Base-by-base conservation (phyloP, 179 eudicot species). In the Carnegiea gigantea region DNA sequence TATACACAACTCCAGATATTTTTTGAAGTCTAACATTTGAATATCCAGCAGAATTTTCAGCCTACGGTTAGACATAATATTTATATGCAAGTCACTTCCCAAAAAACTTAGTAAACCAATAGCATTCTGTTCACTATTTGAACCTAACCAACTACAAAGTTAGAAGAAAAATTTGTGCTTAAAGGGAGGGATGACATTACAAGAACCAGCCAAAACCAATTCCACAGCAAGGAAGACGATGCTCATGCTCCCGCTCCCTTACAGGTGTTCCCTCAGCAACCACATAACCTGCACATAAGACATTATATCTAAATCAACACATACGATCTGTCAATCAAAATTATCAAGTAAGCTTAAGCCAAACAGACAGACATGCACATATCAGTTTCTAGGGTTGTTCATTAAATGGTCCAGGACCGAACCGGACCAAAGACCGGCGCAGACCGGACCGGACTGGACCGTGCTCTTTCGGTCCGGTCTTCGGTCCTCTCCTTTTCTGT, bases 181-280 rank as follows among this genome's bases (percentile, higher is more conserved):
- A 6, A 26, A 62, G 38, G n/a, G 46, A 24, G 76, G 24, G 33
- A 80, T 44, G 68, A 67, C 85, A 93, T 90, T 91, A 95, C 99
- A 95, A 84, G 91, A 86, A 90, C 99, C 99, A 95, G 81, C 98
- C 97, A 57, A 83, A 28, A n/a, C 99, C 99, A 79, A 89, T 83
- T n/a, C 99, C 98, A 85, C 98, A 95, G 84, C 99, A 95, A 87
- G 94, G 92, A 80, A 93, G 99, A 60, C 92, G 98, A 51, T 82
- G 83, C 44, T 59, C 28, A n/a, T 28, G 60, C 59, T 75, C 60
- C 2, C 6, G 54, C 12, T 28, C 40, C 23, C 77, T 17, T 51
- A 91, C 85, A 53, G 97, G 96, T 85, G 79, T 91, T 85, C 93
- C 95, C 83, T 93, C 95, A 82, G 91, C 94, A 75, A 93, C 90